Percentiles rank a stretch among this genome's conserved stretches.
Conservation (phyloP, 2,329 filamentous ascomycete species). For the Colletotrichum neosansevieriae region DNA sequence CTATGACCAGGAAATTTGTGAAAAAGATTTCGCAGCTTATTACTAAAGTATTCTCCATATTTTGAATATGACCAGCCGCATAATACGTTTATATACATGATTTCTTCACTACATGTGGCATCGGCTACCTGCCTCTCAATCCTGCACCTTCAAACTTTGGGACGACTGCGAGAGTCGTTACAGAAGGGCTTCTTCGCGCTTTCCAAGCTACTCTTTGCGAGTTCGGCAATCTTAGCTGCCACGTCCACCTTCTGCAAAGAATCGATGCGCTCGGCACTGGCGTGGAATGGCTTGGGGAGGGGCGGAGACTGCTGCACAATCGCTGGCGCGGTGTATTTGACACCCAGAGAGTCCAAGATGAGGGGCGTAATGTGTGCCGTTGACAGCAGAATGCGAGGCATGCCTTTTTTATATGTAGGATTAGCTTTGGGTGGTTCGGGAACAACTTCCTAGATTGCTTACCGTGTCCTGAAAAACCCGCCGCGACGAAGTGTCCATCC, state of each 20-base stretch:
- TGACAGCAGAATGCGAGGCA: conserved; percentile 7
- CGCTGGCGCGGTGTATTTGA: not conserved
- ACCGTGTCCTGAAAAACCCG: conserved; percentile 3
- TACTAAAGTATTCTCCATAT: not conserved
- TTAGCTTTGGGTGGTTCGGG: not conserved
- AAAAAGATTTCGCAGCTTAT: too few species aligned
- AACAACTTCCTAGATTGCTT: not conserved
- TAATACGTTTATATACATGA: not conserved
- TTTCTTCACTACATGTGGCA: too few species aligned
- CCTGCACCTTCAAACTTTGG: not conserved
- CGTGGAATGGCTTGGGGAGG: not conserved
- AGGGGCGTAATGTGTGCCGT: not conserved
- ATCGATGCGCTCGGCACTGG: not conserved
- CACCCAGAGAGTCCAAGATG: not conserved
- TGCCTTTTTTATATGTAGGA: not conserved
- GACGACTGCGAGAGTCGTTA: conserved; percentile 3
- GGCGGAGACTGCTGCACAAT: not conserved
- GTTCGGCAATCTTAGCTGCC: not conserved
- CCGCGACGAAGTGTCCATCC: not conserved
- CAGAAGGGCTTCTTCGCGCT: conserved; percentile 15
- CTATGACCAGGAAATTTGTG: too few species aligned
- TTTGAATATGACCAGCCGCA: not conserved
- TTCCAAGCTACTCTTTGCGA: not conserved
- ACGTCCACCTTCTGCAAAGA: conserved; percentile 6
- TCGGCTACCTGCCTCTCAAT: too few species aligned